Percentiles rank a stretch among this genome's conserved stretches.
Conservation (phyloP, 345 rosid genomes). For the Populus ilicifolia region DNA sequence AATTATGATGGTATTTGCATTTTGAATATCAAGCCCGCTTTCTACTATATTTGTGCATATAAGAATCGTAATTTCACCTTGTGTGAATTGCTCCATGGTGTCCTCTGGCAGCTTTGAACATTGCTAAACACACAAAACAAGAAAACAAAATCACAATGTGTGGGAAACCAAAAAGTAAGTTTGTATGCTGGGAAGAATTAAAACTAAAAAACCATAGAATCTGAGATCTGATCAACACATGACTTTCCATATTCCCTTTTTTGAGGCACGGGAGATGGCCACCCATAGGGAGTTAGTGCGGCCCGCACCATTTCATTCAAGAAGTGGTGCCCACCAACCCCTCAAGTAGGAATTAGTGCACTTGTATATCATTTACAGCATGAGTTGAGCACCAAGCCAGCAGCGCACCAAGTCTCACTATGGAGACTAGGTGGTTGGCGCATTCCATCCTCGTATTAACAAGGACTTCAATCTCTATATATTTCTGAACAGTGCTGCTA, state of each 20-base stretch:
- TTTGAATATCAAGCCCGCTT: conserved; percentile 96
- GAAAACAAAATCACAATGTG: conserved; percentile 16
- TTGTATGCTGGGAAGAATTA: neutral
- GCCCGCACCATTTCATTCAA: neutral
- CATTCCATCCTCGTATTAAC: neutral
- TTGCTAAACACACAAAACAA: conserved; percentile 48
- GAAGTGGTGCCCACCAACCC: neutral
- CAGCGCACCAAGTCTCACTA: neutral
- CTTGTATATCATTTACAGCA: neutral
- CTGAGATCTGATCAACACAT: neutral
- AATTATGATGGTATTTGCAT: conserved; percentile 87
- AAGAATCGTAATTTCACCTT: conserved; percentile 77
- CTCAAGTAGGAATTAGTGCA: neutral
- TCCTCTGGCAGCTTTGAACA: conserved; percentile 84
- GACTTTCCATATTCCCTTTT: neutral
- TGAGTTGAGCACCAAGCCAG: neutral
- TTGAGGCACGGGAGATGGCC: neutral
- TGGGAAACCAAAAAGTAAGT: neutral
- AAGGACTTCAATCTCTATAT: too few relatives aligned
- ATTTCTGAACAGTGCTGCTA: too few relatives aligned
- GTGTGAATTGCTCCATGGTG: conserved; percentile 86
- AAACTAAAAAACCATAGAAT: neutral
- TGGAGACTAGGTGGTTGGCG: neutral
- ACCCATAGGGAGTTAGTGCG: neutral
- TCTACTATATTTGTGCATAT: conserved; percentile 91